phyloP scores from a whole-genome alignment of 2,329 filamentous ascomycete genomes.

The Thermothelomyces thermophilus region DNA sequence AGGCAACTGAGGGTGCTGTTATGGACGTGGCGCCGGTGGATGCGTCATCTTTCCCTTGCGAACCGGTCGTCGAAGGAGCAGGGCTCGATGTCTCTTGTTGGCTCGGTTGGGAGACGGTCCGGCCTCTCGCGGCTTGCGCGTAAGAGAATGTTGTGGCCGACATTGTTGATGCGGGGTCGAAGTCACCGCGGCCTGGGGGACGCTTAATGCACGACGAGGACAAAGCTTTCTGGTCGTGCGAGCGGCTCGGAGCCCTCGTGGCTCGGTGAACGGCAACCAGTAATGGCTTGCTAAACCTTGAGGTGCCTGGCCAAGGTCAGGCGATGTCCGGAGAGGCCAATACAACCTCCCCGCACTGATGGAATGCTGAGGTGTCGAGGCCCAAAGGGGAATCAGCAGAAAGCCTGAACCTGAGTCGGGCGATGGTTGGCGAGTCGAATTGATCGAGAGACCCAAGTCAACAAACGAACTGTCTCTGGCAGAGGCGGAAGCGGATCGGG shows the following conservation, averaged over 20 bases:
- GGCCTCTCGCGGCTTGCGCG: conserved; percentile 88
- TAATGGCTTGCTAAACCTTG: conserved; percentile 14
- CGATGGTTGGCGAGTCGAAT: conserved; percentile 4
- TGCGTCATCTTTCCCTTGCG: conserved; percentile 31
- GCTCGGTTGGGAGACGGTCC: conserved; percentile 41
- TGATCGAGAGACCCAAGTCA: not conserved
- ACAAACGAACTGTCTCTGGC: not conserved
- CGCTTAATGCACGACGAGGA: not conserved
- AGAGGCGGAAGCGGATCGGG: not conserved
- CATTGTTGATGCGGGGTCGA: conserved; percentile 34
- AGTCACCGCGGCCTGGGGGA: conserved; percentile 1
- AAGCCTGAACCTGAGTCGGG: conserved; percentile 6
- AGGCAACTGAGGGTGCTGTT: conserved; percentile 33
- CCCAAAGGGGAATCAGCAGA: not conserved
- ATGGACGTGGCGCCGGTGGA: conserved; percentile 31
- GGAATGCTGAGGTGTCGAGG: conserved; percentile 10
- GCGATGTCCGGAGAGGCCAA: conserved; percentile 23
- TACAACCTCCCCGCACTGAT: conserved; percentile 22
- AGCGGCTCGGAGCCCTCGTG: conserved; percentile 1
- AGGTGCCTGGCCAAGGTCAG: conserved; percentile 13
- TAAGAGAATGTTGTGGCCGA: conserved; percentile 72
- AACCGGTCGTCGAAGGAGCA: conserved; percentile 30
- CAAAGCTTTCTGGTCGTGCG: conserved; percentile 8
- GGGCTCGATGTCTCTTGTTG: conserved; percentile 26
- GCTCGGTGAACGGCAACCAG: conserved; percentile 8